Base-by-base conservation (phyloP, 768 basidiomycete genomes). In the Lactarius trivialis region DNA sequence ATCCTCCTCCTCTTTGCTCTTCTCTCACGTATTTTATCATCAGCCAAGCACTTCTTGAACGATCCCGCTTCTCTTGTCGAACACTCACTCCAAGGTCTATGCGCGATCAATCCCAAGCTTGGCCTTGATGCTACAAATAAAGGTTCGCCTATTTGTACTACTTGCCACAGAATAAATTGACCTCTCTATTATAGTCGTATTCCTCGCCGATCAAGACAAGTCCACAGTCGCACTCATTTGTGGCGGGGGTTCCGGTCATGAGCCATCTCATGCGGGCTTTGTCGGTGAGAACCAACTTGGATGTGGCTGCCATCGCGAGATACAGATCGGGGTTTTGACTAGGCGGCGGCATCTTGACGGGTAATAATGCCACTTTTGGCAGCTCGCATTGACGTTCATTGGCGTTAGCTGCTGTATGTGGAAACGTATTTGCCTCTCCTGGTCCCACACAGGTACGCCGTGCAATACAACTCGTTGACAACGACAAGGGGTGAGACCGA, bases 341-440 rank as follows among this genome's bases (percentile, higher is more conserved):
- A 89, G 89, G 90, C 43, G 74, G 83, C 63, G 93, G 93, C 30
- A 86, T 94, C 68, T 76, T 96, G 45, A 84, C 85, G 39, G 89
- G 88, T 86, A 71, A 61, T 59, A 7, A 37, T 49, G 24, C 24
- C 21, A 8, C 41, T 28, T 37, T 56, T 50, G 9, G 24, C 8
- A 28, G 1, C 15, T n/a, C 7, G 28, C 28, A 34, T 32, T 65
- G 28, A 69, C 52, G 33, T 34, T 50, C 37, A n/a, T 28, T 37
- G 26, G 28, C 34, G 19, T 9, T 68, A 79, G 85, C 85, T 37
- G 91, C 93, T 34, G 89, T 96, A 8, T 91, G 87, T 67, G 95
- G 95, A 8, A 89, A 83, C 68, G 78, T 97, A 41, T 98, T 97
- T 70, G 93, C 95, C 2, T 91, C 89, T 19, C 95, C 95, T 0